Percentiles rank a stretch among this genome's conserved stretches.
Conservation (phyloP, 495 filamentous ascomycete species). For the Aspergillus conjunctus region DNA sequence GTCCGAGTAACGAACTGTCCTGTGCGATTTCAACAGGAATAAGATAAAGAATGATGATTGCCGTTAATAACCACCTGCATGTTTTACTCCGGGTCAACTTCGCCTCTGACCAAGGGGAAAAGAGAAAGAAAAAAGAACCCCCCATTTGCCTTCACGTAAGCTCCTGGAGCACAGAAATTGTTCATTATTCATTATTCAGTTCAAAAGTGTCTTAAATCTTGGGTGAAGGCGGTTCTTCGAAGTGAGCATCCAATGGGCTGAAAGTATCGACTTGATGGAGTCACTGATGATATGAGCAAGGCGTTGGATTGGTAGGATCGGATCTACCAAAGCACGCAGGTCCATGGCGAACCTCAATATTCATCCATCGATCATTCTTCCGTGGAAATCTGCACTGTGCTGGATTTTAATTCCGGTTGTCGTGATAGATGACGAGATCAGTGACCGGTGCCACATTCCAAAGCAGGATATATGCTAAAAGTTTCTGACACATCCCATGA, state of each 20-base stretch:
- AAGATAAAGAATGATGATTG: background rate
- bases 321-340: background rate
- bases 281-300: background rate
- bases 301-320: constrained; percentile 1
- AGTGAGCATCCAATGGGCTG: background rate
- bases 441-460: background rate
- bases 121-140: too few species aligned
- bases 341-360: background rate
- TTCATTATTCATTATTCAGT: background rate
- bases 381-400: background rate
- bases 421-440: background rate
- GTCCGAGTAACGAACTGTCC: too few species aligned
- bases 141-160: background rate
- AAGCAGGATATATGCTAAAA: background rate
- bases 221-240: background rate
- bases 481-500: background rate
- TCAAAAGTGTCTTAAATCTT: background rate
- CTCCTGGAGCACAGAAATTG: background rate
- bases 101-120: background rate
- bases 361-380: background rate
- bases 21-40: background rate
- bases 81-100: background rate
- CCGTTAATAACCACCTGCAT: background rate
- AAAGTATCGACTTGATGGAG: background rate
- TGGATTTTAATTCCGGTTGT: background rate